Evolutionary conservation across 305 asterid species (phyloP), one percentile per base, ranked within the genome.

Genomic region (Fraxinus paxiana): DNA sequence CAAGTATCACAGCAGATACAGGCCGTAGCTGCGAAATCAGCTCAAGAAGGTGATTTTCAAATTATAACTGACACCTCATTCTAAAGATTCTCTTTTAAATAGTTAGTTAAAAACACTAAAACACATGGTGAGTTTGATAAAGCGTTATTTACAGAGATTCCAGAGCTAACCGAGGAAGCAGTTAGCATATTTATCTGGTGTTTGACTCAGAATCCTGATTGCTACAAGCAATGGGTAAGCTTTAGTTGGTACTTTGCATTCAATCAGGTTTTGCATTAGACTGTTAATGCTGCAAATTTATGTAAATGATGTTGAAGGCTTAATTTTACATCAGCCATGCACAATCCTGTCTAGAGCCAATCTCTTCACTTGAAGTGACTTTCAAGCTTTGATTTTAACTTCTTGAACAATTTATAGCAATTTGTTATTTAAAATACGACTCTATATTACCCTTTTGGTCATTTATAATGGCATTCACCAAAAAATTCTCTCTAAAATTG

Each of bases 201-300:
- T 85, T 90, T 94, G 90, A 86, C 87, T 73, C 97, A 91, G 87
- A 91, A 85, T 84, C 87, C 92, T 8, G 98, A 92, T 79, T 90
- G 95, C 85, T 92, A 88, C 86, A 90, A 88, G 90, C 94, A 90
- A 77, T 92, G 98, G 98, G 97, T 94, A 88, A 80, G 94, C 38
- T 74, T 81, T 75, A 18, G 59, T 20, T 37, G 24, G 59, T 37
- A 30, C 38, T 30, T 28, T 69, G 74, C 17, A 69, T 22, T 69
- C 38, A 2, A 28, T 30, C 34, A 4, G 10, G 13, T 4, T 22
- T 6, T 24, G n/a, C 74, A 9, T 30, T 67, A 20, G 35, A 67
- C 74, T 30, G 37, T 30, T 48, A 24, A 10, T 30, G 37, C 17
- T 67, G 34, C 38, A 0, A 67, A 2, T 9, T 17, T 28, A 67